These are phyloP conservation scores for Centrapalus pauciflorus DNA, from an alignment of 129 eudicot genomes.

Conservation along the genomic window DNA sequence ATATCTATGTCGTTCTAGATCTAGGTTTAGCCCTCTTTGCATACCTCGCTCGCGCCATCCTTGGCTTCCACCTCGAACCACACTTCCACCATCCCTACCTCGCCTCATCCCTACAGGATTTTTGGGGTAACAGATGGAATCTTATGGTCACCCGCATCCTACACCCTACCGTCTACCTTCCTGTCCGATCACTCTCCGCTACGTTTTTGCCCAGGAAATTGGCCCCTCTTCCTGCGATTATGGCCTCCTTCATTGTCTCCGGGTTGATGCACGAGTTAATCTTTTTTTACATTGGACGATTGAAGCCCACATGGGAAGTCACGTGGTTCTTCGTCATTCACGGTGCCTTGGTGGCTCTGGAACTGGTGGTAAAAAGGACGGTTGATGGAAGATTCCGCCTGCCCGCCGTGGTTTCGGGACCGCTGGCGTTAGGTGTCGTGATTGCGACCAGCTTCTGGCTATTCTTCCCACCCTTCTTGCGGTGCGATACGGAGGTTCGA, in stretches of 20 bases:
- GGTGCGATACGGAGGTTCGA: no score
- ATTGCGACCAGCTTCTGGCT: no score
- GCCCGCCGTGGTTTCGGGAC: no score
- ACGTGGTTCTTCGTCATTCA: conserved; percentile 41
- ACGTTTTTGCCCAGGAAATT: no score
- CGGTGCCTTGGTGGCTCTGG: conserved; percentile 14
- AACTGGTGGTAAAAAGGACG: conserved; percentile 24
- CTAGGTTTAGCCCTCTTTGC: conserved; percentile 21
- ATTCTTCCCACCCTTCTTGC: no score
- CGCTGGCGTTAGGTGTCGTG: no score
- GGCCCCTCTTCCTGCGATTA: conserved; percentile 22
- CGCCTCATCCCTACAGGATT: conserved; percentile 48
- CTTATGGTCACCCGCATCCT: conserved; percentile 32
- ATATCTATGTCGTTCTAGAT: conserved; percentile 37
- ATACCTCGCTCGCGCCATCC: conserved; percentile 11
- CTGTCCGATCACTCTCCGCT: conserved; percentile 7
- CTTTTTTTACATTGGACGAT: conserved; percentile 31
- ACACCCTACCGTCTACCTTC: conserved; percentile 27
- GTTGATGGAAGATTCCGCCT: no score
- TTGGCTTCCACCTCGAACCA: conserved; percentile 29
- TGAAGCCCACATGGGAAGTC: conserved; percentile 32
- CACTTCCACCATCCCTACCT: conserved; percentile 42
- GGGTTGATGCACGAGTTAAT: conserved; percentile 40
- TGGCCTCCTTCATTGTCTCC: conserved; percentile 31
- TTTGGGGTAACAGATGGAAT: conserved; percentile 66